Conservation (phyloP, 257 asterid species). For the Avicennia marina region DNA sequence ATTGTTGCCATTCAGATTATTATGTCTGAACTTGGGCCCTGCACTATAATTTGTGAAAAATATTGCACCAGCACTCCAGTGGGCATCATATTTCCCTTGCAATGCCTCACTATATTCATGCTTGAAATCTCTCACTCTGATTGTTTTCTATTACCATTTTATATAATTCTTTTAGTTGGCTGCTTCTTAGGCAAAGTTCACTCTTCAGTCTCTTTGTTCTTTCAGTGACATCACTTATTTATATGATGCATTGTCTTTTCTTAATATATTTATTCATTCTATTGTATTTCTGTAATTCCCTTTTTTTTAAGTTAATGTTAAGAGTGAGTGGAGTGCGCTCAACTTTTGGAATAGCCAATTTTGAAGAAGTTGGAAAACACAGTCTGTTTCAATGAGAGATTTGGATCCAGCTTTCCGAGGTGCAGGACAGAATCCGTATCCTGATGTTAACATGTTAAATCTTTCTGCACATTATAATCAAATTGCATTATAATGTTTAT, state of each 20-base stretch:
- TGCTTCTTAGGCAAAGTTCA: slow-evolving; percentile 6
- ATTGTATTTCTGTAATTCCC: background rate
- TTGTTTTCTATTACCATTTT: background rate
- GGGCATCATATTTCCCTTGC: background rate
- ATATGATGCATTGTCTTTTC: background rate
- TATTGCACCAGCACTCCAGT: background rate
- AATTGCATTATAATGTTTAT: slow-evolving; percentile 8
- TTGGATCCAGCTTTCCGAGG: slow-evolving; percentile 75
- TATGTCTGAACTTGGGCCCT: background rate
- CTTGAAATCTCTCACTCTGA: slow-evolving; percentile 4
- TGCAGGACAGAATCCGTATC: slow-evolving; percentile 77
- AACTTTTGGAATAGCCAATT: slow-evolving; percentile 14
- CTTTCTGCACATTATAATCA: background rate
- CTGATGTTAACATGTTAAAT: slow-evolving; percentile 20
- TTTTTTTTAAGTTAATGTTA: background rate
- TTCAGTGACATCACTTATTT: slow-evolving; percentile 13
- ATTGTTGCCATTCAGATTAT: background rate
- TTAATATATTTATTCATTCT: background rate
- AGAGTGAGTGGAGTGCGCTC: slow-evolving; percentile 20
- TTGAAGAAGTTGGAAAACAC: slow-evolving; percentile 30
- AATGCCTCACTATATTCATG: background rate
- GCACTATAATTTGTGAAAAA: background rate
- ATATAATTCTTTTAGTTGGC: background rate
- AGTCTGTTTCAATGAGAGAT: slow-evolving; percentile 76
- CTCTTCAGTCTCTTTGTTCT: background rate